phyloP scores from a whole-genome alignment of 768 basidiomycete species.

The Pilatotrama ljubarskyi region DNA sequence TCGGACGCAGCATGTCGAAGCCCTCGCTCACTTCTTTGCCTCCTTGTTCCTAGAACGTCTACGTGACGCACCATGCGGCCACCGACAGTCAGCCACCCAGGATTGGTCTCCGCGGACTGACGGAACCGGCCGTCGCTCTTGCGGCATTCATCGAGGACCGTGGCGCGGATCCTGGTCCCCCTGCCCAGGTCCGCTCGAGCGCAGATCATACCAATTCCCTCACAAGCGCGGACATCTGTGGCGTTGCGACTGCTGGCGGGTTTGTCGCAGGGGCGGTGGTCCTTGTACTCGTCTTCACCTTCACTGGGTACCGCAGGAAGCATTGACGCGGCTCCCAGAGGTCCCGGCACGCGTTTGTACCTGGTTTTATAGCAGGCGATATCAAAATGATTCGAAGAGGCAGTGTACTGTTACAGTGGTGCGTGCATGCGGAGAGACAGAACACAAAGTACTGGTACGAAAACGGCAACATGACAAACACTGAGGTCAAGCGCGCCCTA shows the following conservation, averaged over 20 bases:
- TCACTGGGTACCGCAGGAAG: constrained; percentile 7
- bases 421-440: not conserved
- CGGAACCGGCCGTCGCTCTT: constrained; percentile 39
- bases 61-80: constrained; percentile 47
- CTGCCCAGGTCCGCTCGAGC: constrained; percentile 21
- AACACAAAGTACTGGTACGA: constrained; percentile 8
- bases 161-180: constrained; percentile 41
- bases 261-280: constrained; percentile 38
- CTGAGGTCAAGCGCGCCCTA: not conserved
- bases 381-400: constrained; percentile 1
- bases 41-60: constrained; percentile 46
- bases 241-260: constrained; percentile 35
- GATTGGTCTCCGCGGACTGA: constrained; percentile 49
- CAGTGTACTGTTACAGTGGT: not conserved
- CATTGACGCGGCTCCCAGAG: constrained; percentile 1
- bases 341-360: not conserved
- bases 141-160: constrained; percentile 42
- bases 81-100: constrained; percentile 41
- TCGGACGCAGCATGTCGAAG: constrained; percentile 5
- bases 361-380: not conserved
- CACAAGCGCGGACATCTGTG: constrained; percentile 26
- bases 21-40: constrained; percentile 15
- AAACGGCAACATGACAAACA: constrained; percentile 1
- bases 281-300: constrained; percentile 20
- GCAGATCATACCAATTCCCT: constrained; percentile 16